phyloP scores from a whole-genome alignment of 106 monocot species.

The Amphibolis antarctica region DNA sequence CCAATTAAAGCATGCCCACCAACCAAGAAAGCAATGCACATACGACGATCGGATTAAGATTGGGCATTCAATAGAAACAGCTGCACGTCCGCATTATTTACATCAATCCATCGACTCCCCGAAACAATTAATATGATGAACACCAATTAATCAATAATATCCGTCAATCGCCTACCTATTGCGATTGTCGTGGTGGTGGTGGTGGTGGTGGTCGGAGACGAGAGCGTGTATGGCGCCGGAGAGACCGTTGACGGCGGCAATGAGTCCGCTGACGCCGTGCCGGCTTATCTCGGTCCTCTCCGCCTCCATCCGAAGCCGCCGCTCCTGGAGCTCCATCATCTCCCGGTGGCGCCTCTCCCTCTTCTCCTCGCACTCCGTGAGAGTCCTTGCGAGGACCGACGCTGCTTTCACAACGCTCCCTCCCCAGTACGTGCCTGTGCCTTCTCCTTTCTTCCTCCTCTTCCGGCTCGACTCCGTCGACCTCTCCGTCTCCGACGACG shows the following conservation, averaged over 20 bases:
- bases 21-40: neutral
- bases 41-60: no score
- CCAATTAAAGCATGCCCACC: no score
- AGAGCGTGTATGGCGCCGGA: constrained; percentile 67
- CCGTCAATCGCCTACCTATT: neutral
- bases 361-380: constrained; percentile 74
- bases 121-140: neutral
- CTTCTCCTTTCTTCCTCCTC: constrained; percentile 17
- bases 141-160: neutral
- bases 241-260: constrained; percentile 60
- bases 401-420: constrained; percentile 58
- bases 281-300: constrained; percentile 46
- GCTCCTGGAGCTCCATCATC: constrained; percentile 61
- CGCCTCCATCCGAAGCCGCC: constrained; percentile 57
- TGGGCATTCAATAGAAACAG: neutral
- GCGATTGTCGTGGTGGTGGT: neutral
- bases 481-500: constrained; percentile 26
- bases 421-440: constrained; percentile 34
- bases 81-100: neutral
- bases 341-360: constrained; percentile 70
- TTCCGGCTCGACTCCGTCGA: constrained; percentile 1
- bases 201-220: constrained; percentile 28
- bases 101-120: neutral
- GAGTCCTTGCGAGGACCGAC: constrained; percentile 48
- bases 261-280: constrained; percentile 48